Conservation (phyloP, 176 grass and related monocot species). For the Raddia guianensis region DNA sequence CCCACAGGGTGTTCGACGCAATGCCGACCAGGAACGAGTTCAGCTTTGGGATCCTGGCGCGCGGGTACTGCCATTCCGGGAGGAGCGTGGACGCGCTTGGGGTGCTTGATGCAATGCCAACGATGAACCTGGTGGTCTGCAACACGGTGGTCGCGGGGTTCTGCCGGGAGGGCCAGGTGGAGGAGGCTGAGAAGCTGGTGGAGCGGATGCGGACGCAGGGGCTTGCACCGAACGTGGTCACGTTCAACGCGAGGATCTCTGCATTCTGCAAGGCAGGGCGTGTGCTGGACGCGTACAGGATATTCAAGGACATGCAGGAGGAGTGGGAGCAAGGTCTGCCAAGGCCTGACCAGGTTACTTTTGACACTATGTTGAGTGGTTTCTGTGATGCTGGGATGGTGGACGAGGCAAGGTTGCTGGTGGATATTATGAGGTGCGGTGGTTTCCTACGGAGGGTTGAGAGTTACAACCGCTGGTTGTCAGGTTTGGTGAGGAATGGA, state of each 20-base stretch:
- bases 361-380: constrained; percentile 75
- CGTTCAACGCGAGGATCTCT: constrained; percentile 90
- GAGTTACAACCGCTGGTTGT: constrained; percentile 93
- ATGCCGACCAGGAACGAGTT: constrained; percentile 74
- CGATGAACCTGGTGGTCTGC: constrained; percentile 72
- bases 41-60: constrained; percentile 78
- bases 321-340: constrained; percentile 67
- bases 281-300: constrained; percentile 78
- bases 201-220: constrained; percentile 69
- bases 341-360: constrained; percentile 83
- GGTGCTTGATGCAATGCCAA: constrained; percentile 69
- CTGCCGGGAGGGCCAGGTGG: constrained; percentile 67
- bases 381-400: constrained; percentile 81
- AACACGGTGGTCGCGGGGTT: constrained; percentile 86
- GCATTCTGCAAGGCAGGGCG: constrained; percentile 75
- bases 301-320: constrained; percentile 94
- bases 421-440: constrained; percentile 75
- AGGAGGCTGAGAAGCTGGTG: constrained; percentile 80
- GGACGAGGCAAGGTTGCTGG: constrained; percentile 72
- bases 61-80: constrained; percentile 63
- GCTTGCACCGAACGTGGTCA: constrained; percentile 75
- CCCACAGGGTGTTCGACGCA: constrained; percentile 80
- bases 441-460: constrained; percentile 68
- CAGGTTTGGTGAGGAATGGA: constrained; percentile 70
- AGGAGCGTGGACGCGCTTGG: constrained; percentile 44